Conservation (phyloP, 371 early-diverging fungal genomes). For the Lichtheimia ornata region DNA sequence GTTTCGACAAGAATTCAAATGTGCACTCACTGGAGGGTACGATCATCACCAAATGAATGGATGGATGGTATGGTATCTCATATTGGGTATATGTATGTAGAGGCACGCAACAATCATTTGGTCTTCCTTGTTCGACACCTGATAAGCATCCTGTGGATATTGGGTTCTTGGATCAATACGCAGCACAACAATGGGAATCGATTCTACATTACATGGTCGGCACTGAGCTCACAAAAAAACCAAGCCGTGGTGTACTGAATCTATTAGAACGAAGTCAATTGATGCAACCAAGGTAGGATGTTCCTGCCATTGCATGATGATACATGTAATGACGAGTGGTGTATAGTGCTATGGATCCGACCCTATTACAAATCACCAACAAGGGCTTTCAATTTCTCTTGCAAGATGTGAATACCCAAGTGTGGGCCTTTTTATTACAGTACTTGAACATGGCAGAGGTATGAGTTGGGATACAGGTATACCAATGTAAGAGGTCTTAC, state of each 20-base stretch:
- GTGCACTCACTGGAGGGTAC: slow-evolving; percentile 91
- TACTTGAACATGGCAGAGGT: slow-evolving; percentile 88
- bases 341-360: slow-evolving; percentile 7
- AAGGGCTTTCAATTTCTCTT: slow-evolving; percentile 96
- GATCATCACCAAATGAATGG: not conserved
- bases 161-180: slow-evolving; percentile 76
- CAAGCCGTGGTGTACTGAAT: slow-evolving; percentile 76
- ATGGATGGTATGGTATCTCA: not conserved
- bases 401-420: slow-evolving; percentile 92
- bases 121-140: slow-evolving; percentile 64
- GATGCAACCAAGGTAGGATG: slow-evolving; percentile 64
- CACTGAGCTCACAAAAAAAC: slow-evolving; percentile 67
- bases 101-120: slow-evolving; percentile 83
- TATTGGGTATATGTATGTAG: slow-evolving; percentile 34
- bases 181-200: slow-evolving; percentile 87
- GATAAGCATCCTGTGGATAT: slow-evolving; percentile 74
- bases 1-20: slow-evolving; percentile 80
- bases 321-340: not conserved
- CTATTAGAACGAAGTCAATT: slow-evolving; percentile 76
- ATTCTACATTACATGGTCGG: slow-evolving; percentile 96
- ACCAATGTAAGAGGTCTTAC: not conserved
- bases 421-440: slow-evolving; percentile 93
- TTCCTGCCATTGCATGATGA: not conserved
- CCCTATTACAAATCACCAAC: slow-evolving; percentile 75
- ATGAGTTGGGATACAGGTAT: slow-evolving; percentile 3